These are phyloP conservation scores for Colletotrichum cereale DNA, from an alignment of 2,329 filamentous ascomycete genomes.

Conservation along the genomic window DNA sequence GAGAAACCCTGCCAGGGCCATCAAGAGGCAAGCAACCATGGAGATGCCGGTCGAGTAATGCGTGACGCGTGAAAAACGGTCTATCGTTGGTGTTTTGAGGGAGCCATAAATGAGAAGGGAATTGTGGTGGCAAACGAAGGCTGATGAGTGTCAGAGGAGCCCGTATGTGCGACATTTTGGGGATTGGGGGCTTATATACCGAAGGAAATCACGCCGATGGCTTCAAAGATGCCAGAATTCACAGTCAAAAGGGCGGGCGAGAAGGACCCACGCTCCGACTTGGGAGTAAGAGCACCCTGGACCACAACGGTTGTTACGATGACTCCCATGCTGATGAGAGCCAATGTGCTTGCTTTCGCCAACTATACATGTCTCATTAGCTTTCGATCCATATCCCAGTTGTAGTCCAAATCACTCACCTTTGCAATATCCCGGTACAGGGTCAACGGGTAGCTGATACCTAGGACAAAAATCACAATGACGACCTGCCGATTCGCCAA, in stretches of 20 bases:
- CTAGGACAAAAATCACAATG: slow-evolving; percentile 89
- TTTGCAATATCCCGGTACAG: slow-evolving; percentile 98
- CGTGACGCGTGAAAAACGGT: slow-evolving; percentile 92
- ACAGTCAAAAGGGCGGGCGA: slow-evolving; percentile 79
- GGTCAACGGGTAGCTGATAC: slow-evolving; percentile 90
- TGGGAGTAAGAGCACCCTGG: slow-evolving; percentile 81
- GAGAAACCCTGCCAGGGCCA: slow-evolving; percentile 91
- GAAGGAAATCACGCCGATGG: slow-evolving; percentile 98
- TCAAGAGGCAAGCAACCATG: slow-evolving; percentile 88
- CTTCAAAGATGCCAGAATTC: slow-evolving; percentile 91
- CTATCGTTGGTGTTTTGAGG: slow-evolving; percentile 91
- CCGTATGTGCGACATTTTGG: background rate
- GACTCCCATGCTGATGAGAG: slow-evolving; percentile 90
- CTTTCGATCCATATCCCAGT: background rate
- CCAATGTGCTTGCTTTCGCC: slow-evolving; percentile 94
- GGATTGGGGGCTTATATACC: slow-evolving; percentile 62
- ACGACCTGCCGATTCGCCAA: slow-evolving; percentile 84
- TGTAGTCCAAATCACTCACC: slow-evolving; percentile 60
- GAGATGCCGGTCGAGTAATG: slow-evolving; percentile 93
- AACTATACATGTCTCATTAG: slow-evolving; percentile 66
- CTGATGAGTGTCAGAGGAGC: slow-evolving; percentile 55
- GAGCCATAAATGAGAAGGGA: slow-evolving; percentile 98
- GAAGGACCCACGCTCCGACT: slow-evolving; percentile 79
- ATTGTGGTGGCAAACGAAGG: slow-evolving; percentile 88
- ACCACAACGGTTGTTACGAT: slow-evolving; percentile 91